These are phyloP conservation scores for Hermanozyma aechmeae DNA, from an alignment of 805 yeast species.

Conservation along the genomic window DNA sequence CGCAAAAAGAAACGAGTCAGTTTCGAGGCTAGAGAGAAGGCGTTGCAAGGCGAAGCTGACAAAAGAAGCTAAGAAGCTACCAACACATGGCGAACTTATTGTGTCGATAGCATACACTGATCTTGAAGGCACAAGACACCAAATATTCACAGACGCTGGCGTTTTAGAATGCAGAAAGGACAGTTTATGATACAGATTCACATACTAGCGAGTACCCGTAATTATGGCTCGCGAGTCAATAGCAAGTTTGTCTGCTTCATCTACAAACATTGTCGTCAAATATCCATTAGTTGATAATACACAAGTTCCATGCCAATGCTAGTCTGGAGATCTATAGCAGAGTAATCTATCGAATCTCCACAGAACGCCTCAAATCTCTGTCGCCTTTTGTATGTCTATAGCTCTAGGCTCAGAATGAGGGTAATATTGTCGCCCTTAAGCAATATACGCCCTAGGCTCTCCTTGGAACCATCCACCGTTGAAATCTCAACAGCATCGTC, in stretches of 20 bases:
- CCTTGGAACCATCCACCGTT: slow-evolving; percentile 36
- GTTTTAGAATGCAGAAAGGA: not conserved
- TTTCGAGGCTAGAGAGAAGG: slow-evolving; percentile 5
- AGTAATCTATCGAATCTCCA: not conserved
- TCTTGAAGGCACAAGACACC: not conserved
- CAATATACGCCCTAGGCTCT: slow-evolving; percentile 62
- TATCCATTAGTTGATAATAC: not conserved
- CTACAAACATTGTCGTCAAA: not conserved
- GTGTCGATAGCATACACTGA: not conserved
- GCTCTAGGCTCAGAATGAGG: slow-evolving; percentile 41
- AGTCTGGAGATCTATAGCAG: not conserved
- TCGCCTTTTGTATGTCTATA: too few species aligned
- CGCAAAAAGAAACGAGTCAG: slow-evolving; percentile 18
- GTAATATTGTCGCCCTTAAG: slow-evolving; percentile 94
- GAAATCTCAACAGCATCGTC: slow-evolving; percentile 60
- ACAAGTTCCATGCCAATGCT: not conserved
- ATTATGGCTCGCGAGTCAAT: too few species aligned
- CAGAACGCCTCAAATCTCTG: too few species aligned
- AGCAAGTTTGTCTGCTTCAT: too few species aligned
- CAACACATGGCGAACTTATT: not conserved
- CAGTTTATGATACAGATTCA: not conserved
- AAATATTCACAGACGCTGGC: not conserved
- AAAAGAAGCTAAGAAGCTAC: slow-evolving; percentile 1
- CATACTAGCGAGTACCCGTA: not conserved
- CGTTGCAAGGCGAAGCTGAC: not conserved